Evolutionary conservation across 73 alveolate genomes (phyloP), one percentile per base, ranked within the genome.

Genomic region (Paramecium primaurelia): DNA sequence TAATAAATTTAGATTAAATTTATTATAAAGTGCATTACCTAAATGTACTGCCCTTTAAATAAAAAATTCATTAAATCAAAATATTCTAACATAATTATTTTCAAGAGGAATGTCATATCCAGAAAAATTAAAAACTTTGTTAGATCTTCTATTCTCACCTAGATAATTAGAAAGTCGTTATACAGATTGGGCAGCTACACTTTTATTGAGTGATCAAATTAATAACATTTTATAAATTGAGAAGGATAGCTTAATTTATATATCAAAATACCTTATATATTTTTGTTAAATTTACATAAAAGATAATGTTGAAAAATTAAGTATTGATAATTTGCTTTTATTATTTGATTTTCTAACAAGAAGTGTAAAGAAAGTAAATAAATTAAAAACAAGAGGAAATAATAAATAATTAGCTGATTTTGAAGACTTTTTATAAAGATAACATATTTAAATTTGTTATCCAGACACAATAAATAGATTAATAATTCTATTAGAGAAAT

Each of bases 151-250:
- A 3, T 44, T 49, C 12, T 32, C 20, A 42, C 77, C 73, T 4
- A 40, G 47, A 20, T 7, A 44, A 18, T 49, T 80, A 12, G 64
- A 40, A 32, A 45, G 58, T 42, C 30, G 58, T 28, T 80, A 44
- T 47, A 45, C 58, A 18, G 91, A 80, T 80, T 80, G 91, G 91
- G 47, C 91, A 45, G 91, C 91, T 26, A 22, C 58, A 11, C 91
- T 32, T 8, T 80, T 2, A n/a, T 47, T 80, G 7, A 26, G 22
- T 45, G 71, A 80, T 8, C n/a, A 42, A 80, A 36, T 14, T 5
- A 80, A 49, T 20, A 44, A 80, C n/a, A 25, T 3, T 45, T 8
- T 80, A 10, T 25, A 80, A 42, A 47, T 26, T 20, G 91, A 80
- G 49, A 80, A 80, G 91, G 91, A 80, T 14, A 25, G 42, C 6